Percentiles rank a stretch among this genome's conserved stretches.
Evolutionary conservation across 371 early-diverging fungal genomes (phyloP).

Genomic region (Cokeromyces recurvatus): DNA sequence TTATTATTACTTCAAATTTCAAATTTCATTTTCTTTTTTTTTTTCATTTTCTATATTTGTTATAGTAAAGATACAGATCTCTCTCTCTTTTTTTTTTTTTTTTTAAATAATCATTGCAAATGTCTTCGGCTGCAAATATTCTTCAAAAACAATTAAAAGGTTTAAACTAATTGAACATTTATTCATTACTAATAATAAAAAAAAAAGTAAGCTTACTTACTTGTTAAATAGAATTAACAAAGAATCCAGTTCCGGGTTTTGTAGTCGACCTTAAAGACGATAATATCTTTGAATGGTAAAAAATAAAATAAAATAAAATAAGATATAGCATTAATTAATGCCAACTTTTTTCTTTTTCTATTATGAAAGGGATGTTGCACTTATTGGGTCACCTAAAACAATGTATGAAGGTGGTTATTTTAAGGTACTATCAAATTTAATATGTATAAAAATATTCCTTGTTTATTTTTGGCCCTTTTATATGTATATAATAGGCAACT

Average conservation of each 20-base stretch:
- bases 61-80: too few species aligned
- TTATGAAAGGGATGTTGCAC: conserved; percentile 83
- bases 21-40: too few species aligned
- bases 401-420: conserved; percentile 90
- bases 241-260: conserved; percentile 69
- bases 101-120: too few species aligned
- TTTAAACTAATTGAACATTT: conserved; percentile 2
- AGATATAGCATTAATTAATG: background rate
- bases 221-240: conserved; percentile 38
- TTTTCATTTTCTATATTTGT: too few species aligned
- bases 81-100: too few species aligned
- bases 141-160: conserved; percentile 56
- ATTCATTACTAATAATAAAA: background rate
- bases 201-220: too few species aligned
- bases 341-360: background rate
- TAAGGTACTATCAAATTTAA: conserved; percentile 51
- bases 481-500: conserved; percentile 54
- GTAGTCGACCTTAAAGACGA: conserved; percentile 64
- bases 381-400: conserved; percentile 82
- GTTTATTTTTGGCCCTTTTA: too few species aligned
- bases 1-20: too few species aligned
- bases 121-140: conserved; percentile 48
- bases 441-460: background rate
- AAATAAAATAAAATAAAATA: background rate
- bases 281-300: conserved; percentile 56